A percentile compares a stretch with the other conserved stretches of the same genome.
Evolutionary conservation across 805 yeast genomes (phyloP).

Genomic region (Wickerhamiella spandovensis): DNA sequence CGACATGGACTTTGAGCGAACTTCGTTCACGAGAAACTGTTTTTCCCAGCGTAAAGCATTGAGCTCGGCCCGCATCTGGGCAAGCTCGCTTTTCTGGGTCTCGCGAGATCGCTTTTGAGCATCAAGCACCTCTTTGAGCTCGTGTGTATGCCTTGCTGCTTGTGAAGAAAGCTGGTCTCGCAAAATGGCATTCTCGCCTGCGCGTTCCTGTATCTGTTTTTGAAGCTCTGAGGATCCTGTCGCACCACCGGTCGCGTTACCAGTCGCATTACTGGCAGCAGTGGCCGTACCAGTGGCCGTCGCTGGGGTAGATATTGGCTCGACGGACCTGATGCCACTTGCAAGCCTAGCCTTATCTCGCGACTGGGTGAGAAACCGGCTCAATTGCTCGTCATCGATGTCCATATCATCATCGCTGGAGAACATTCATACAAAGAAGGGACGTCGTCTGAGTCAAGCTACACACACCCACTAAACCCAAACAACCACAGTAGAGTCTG

Average conservation of each 20-base stretch:
- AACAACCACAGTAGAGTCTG: too few species aligned
- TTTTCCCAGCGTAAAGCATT: constrained; percentile 40
- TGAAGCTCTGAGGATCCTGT: constrained; percentile 5
- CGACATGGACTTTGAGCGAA: neutral
- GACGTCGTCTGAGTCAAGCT: neutral
- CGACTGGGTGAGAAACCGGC: constrained; percentile 2
- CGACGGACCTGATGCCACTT: constrained; percentile 5
- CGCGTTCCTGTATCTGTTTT: constrained; percentile 25
- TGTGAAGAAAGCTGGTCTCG: constrained; percentile 44
- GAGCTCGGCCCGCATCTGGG: constrained; percentile 30
- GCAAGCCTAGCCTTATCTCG: constrained; percentile 1
- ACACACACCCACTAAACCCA: too few species aligned
- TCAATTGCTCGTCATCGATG: neutral
- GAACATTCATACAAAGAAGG: neutral
- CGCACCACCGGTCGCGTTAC: too few species aligned
- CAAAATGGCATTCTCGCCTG: constrained; percentile 72
- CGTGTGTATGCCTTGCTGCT: constrained; percentile 17
- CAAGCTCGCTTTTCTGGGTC: constrained; percentile 27
- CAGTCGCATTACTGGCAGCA: too few species aligned
- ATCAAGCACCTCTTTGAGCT: constrained; percentile 18
- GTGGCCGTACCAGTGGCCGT: too few species aligned
- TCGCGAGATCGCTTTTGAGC: constrained; percentile 14
- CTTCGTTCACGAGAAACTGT: constrained; percentile 31
- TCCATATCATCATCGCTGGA: constrained; percentile 6
- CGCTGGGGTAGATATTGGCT: neutral